These are phyloP conservation scores for Lentinula sp. DNA, from an alignment of 768 basidiomycete species.

Conservation along the genomic window DNA sequence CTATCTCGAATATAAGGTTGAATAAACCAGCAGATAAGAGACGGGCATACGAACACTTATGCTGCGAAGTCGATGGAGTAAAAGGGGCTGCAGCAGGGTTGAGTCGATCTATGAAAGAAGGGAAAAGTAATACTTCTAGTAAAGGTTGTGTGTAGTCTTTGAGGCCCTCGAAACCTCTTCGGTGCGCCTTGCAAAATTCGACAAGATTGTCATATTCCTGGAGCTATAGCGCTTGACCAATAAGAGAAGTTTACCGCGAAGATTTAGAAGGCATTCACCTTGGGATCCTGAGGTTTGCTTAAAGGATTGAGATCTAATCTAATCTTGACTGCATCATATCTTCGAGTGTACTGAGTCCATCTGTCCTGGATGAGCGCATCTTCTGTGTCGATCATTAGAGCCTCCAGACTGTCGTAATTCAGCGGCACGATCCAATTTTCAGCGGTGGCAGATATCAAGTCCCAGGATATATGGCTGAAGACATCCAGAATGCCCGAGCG, in stretches of 20 bases:
- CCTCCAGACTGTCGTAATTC: constrained; percentile 25
- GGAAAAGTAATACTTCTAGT: constrained; percentile 56
- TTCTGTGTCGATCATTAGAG: constrained; percentile 38
- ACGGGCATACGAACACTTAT: background rate
- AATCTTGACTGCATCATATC: constrained; percentile 53
- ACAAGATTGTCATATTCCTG: constrained; percentile 52
- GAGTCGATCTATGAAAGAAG: constrained; percentile 49
- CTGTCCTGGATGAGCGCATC: constrained; percentile 76
- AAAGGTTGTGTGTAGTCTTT: constrained; percentile 63
- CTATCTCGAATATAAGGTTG: constrained; percentile 27
- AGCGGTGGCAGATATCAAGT: constrained; percentile 45
- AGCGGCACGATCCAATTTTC: constrained; percentile 48
- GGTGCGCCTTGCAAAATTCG: constrained; percentile 58
- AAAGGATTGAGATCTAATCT: constrained; percentile 67
- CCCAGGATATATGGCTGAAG: constrained; percentile 55
- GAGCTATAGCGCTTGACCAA: constrained; percentile 1
- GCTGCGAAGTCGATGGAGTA: constrained; percentile 17
- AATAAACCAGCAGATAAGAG: background rate
- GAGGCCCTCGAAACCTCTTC: constrained; percentile 59
- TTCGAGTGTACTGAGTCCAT: constrained; percentile 67
- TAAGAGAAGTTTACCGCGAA: background rate
- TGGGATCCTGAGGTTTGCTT: constrained; percentile 61
- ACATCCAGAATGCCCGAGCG: constrained; percentile 30
- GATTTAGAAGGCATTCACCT: constrained; percentile 35
- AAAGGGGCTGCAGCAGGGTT: constrained; percentile 44